These are phyloP conservation scores for Eutrema salsugineum DNA, from an alignment of 441 rosid genomes.

Conservation along the genomic window DNA sequence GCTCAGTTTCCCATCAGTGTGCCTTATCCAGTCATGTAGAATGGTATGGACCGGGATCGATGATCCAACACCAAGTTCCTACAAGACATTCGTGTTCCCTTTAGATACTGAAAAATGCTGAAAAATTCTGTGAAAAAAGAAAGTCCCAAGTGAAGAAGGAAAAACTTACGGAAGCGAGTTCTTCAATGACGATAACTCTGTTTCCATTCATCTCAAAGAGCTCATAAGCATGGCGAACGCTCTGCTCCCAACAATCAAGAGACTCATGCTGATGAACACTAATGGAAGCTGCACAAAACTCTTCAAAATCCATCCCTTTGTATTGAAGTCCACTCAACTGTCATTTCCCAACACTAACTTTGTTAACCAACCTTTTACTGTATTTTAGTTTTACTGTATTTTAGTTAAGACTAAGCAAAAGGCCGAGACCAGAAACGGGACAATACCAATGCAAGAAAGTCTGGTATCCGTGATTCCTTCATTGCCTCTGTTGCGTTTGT, in stretches of 20 bases:
- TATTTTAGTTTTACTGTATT: background rate
- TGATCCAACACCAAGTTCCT: constrained; percentile 96
- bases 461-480: constrained; percentile 79
- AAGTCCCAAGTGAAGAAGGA: background rate
- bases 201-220: constrained; percentile 87
- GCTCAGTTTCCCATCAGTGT: constrained; percentile 89
- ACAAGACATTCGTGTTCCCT: constrained; percentile 13
- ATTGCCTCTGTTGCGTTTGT: constrained; percentile 84
- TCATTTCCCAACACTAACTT: constrained; percentile 14
- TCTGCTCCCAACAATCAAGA: constrained; percentile 80
- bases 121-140: background rate
- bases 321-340: constrained; percentile 80
- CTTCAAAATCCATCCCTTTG: constrained; percentile 92
- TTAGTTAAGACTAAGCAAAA: background rate
- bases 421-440: background rate
- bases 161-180: constrained; percentile 82
- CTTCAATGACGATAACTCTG: constrained; percentile 80
- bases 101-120: background rate
- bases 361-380: constrained; percentile 5
- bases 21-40: constrained; percentile 88
- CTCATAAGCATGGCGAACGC: constrained; percentile 70
- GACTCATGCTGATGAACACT: constrained; percentile 94
- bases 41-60: constrained; percentile 81
- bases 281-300: constrained; percentile 91
- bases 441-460: constrained; percentile 66